Conservation (phyloP, 495 filamentous ascomycete genomes). For the Penicillium malachiteum region DNA sequence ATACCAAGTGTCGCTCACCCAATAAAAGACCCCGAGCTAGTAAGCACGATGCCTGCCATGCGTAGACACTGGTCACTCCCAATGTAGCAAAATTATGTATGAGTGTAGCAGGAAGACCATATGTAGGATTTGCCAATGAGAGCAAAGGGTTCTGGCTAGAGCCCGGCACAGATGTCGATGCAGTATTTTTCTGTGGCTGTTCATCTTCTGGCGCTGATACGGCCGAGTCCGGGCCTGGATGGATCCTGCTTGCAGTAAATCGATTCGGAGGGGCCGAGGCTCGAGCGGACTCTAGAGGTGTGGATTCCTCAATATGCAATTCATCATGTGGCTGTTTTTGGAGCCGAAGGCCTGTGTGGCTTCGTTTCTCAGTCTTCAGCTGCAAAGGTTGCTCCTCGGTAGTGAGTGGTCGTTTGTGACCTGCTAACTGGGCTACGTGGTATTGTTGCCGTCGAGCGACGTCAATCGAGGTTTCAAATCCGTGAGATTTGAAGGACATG, state of each 20-base stretch:
- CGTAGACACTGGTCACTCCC: slow-evolving; percentile 70
- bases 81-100: slow-evolving; percentile 63
- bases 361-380: neutral
- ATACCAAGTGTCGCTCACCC: slow-evolving; percentile 71
- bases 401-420: slow-evolving; percentile 39
- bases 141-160: slow-evolving; percentile 58
- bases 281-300: slow-evolving; percentile 25
- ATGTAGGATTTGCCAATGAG: slow-evolving; percentile 61
- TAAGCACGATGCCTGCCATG: slow-evolving; percentile 82
- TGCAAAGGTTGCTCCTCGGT: slow-evolving; percentile 4
- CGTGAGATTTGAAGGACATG: slow-evolving; percentile 35
- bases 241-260: slow-evolving; percentile 41
- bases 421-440: slow-evolving; percentile 38
- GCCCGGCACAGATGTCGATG: slow-evolving; percentile 40
- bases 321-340: slow-evolving; percentile 11
- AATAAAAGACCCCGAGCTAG: slow-evolving; percentile 63
- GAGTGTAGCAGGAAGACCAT: slow-evolving; percentile 60
- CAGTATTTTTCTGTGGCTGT: slow-evolving; percentile 32
- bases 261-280: slow-evolving; percentile 27
- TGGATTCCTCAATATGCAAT: slow-evolving; percentile 20
- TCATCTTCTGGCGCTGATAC: slow-evolving; percentile 39
- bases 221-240: slow-evolving; percentile 21
- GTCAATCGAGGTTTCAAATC: slow-evolving; percentile 50
- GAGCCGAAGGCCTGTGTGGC: slow-evolving; percentile 1
- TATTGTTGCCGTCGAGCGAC: slow-evolving; percentile 39